phyloP scores from a whole-genome alignment of 768 basidiomycete species.

The Xanthoconium stramineum region DNA sequence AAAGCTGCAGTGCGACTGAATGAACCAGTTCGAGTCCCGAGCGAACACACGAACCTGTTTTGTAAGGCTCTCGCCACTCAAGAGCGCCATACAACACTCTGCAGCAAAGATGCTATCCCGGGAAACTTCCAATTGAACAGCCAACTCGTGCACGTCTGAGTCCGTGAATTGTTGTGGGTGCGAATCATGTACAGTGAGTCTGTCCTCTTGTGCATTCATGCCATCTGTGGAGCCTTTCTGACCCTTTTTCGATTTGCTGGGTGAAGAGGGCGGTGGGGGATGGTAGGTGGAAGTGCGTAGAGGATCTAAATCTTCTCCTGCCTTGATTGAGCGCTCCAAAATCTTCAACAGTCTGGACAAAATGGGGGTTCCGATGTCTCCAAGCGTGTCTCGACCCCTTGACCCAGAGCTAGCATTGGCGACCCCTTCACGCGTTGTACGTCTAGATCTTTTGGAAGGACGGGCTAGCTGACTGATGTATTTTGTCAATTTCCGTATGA shows the following conservation, averaged over 20 bases:
- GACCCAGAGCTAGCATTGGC: conserved; percentile 35
- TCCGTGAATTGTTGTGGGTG: conserved; percentile 38
- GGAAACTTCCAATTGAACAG: conserved; percentile 54
- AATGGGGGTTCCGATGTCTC: conserved; percentile 60
- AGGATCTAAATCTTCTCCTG: conserved; percentile 72
- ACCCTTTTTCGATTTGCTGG: conserved; percentile 46
- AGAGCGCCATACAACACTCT: conserved; percentile 75
- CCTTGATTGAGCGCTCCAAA: conserved; percentile 73
- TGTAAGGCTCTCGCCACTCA: conserved; percentile 74
- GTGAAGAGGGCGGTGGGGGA: conserved; percentile 33
- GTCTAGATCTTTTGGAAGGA: conserved; percentile 66
- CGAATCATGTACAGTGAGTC: conserved; percentile 2
- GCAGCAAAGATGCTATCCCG: conserved; percentile 77
- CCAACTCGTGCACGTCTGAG: conserved; percentile 48
- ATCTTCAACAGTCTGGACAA: conserved; percentile 71
- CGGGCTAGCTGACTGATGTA: conserved; percentile 64
- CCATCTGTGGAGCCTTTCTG: conserved; percentile 28
- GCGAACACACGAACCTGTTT: conserved; percentile 64
- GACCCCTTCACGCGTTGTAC: conserved; percentile 38
- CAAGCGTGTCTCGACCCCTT: conserved; percentile 53
- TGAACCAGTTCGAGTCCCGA: background rate
- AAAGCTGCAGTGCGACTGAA: conserved; percentile 50
- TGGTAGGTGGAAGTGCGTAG: conserved; percentile 42
- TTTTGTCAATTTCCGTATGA: conserved; percentile 68
- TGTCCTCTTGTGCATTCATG: background rate